Evolutionary conservation across 495 filamentous ascomycete species (phyloP), one percentile per base, ranked within the genome.

Genomic region (Wilcoxina mikolae): DNA sequence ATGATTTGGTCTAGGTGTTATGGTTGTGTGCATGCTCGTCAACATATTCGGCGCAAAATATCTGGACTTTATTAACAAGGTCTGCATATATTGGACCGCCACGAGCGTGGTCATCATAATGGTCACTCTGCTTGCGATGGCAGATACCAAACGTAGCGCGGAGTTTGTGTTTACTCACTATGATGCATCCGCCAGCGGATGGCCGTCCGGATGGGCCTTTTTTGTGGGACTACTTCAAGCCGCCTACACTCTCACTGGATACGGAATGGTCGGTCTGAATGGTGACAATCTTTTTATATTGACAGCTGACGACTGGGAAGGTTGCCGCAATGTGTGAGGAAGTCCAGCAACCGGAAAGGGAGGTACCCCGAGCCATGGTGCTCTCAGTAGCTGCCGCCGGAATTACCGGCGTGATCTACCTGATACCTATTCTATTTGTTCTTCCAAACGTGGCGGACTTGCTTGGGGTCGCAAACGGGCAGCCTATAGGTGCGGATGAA

Each of bases 41-140:
- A 81, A 82, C 62, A 71, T 77, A 43, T 81, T 82, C 55, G 69
- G 67, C 2, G 69, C 74, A 25, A 73, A 70, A 57, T 76, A 76
- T 49, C 68, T 84, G 10, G 78, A 81, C 61, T 54, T 82, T 18
- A 78, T 83, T 64, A 82, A 83, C 63, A 83, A 82, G 66, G 65
- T 80, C 25, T 82, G 79, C 58, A 80, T 83, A 26, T 80, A 73
- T 56, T 84, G 80, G 51, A 82, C 80, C 2, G 74, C 69, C 0
- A 71, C 67, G 2, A 79, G 76, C 35, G 77, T 82, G 17, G 50
- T 83, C 25, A 73, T 80, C 42, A 81, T 83, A 46, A 56, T 82
- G 38, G 60, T 82, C 28, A 76, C 73, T 0, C 58, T 82, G 23
- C 63, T 83, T 28, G 69, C 69, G 1, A 82, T 80, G 76, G 77